Conservation (phyloP, 768 basidiomycete genomes). For the Guyanaporus albipodus region DNA sequence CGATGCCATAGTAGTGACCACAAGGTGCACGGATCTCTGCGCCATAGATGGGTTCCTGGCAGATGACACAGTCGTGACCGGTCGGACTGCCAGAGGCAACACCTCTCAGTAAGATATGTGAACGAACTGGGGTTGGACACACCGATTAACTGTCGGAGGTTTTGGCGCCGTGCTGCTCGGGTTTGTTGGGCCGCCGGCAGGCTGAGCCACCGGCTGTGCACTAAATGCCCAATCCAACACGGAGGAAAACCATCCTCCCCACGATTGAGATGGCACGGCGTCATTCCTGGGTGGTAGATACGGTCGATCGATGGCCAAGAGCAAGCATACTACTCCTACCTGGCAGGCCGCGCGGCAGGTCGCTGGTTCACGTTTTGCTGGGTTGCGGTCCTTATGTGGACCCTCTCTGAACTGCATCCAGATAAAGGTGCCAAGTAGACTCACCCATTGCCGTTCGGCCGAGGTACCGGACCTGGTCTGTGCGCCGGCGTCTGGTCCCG, state of each 20-base stretch:
- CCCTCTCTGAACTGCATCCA: too few species aligned
- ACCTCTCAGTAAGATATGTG: not conserved
- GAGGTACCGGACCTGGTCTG: too few species aligned
- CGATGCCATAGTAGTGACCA: constrained; percentile 34
- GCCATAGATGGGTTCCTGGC: constrained; percentile 30
- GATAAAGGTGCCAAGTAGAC: too few species aligned
- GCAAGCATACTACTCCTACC: not conserved
- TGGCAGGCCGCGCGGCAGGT: not conserved
- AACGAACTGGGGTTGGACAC: not conserved
- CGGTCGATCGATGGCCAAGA: not conserved
- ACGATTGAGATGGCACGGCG: not conserved
- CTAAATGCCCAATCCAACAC: constrained; percentile 1
- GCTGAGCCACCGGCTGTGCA: too few species aligned
- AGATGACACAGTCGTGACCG: constrained; percentile 34
- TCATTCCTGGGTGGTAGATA: not conserved
- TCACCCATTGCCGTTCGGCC: too few species aligned
- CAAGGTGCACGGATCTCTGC: constrained; percentile 30
- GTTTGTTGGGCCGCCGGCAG: too few species aligned
- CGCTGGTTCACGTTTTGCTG: not conserved
- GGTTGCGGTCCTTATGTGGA: not conserved
- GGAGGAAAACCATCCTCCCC: constrained; percentile 20
- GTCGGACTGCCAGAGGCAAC: constrained; percentile 5
- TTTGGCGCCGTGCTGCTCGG: not conserved
- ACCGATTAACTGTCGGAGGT: constrained; percentile 10
- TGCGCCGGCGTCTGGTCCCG: too few species aligned